Conservation (phyloP, 179 eudicot species). For the Kewa caespitosa region DNA sequence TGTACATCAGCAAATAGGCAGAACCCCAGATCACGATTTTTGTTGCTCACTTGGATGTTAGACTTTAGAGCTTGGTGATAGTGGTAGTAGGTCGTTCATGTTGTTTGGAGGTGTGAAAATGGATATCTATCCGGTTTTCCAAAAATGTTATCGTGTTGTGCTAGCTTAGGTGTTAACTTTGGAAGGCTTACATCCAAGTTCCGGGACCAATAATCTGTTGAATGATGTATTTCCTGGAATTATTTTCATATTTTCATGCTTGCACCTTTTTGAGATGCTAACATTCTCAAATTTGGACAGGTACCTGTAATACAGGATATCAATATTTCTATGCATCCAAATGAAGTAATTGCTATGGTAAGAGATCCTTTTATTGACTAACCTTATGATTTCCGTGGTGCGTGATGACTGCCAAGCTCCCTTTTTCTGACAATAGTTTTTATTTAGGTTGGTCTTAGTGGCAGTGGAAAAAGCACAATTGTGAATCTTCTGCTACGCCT, state of each 20-base stretch:
- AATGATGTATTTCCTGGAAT: not conserved
- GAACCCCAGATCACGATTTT: not conserved
- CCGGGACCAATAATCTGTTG: slow-evolving; percentile 1
- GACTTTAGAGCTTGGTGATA: not conserved
- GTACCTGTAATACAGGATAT: slow-evolving; percentile 66
- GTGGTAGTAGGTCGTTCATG: not conserved
- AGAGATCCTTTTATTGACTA: slow-evolving; percentile 27
- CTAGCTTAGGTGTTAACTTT: not conserved
- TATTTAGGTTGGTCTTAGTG: slow-evolving; percentile 95
- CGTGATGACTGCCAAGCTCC: not conserved
- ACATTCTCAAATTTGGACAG: slow-evolving; percentile 46
- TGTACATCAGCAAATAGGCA: slow-evolving; percentile 6
- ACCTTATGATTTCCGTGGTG: slow-evolving; percentile 10
- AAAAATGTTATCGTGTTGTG: not conserved
- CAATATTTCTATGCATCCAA: slow-evolving; percentile 68
- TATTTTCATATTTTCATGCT: not conserved
- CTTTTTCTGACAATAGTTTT: slow-evolving; percentile 19
- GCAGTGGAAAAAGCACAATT: slow-evolving; percentile 95
- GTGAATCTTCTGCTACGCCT: slow-evolving; percentile 94
- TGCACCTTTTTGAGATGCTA: slow-evolving; percentile 17
- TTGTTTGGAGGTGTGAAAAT: not conserved
- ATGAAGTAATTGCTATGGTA: slow-evolving; percentile 91
- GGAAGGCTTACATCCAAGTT: not conserved
- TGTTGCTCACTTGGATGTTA: not conserved
- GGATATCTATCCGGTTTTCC: no score